These are phyloP conservation scores for Grigorovia yakushimaensis DNA, from an alignment of 805 yeast species.

Conservation along the genomic window DNA sequence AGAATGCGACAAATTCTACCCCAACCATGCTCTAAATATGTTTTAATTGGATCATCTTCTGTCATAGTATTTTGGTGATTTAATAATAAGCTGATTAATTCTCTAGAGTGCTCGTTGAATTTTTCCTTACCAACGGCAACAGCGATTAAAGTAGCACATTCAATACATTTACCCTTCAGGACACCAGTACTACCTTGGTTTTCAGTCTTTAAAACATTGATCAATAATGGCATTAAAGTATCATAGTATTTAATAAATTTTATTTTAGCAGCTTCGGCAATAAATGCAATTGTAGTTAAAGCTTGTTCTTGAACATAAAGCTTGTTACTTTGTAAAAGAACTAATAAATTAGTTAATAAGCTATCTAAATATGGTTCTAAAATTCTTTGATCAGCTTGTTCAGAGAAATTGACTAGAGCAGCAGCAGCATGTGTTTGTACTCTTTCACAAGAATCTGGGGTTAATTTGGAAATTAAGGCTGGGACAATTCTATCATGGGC, in stretches of 20 bases:
- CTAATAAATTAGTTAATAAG: slow-evolving; percentile 62
- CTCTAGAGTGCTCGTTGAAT: slow-evolving; percentile 65
- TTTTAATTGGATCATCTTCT: slow-evolving; percentile 69
- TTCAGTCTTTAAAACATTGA: slow-evolving; percentile 70
- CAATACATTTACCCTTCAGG: slow-evolving; percentile 87
- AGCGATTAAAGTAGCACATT: slow-evolving; percentile 90
- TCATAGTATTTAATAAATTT: slow-evolving; percentile 88
- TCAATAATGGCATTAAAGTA: slow-evolving; percentile 81
- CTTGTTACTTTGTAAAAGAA: slow-evolving; percentile 73
- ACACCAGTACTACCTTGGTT: slow-evolving; percentile 69
- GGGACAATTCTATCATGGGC: slow-evolving; percentile 76
- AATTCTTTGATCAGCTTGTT: slow-evolving; percentile 77
- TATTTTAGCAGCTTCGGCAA: slow-evolving; percentile 91
- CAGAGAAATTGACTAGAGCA: slow-evolving; percentile 90
- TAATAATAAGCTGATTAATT: slow-evolving; percentile 62
- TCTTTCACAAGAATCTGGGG: slow-evolving; percentile 66
- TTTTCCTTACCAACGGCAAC: slow-evolving; percentile 90
- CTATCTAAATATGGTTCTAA: slow-evolving; percentile 89
- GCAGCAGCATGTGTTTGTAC: slow-evolving; percentile 99
- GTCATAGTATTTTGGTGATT: slow-evolving; percentile 52
- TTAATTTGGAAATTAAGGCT: slow-evolving; percentile 73
- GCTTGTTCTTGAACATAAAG: slow-evolving; percentile 96
- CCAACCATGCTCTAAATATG: slow-evolving; percentile 92
- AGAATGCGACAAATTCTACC: slow-evolving; percentile 81
- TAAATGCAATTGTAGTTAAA: slow-evolving; percentile 88